phyloP scores from a whole-genome alignment of 202 grass and related monocot species.

The Zoysia matrella region DNA sequence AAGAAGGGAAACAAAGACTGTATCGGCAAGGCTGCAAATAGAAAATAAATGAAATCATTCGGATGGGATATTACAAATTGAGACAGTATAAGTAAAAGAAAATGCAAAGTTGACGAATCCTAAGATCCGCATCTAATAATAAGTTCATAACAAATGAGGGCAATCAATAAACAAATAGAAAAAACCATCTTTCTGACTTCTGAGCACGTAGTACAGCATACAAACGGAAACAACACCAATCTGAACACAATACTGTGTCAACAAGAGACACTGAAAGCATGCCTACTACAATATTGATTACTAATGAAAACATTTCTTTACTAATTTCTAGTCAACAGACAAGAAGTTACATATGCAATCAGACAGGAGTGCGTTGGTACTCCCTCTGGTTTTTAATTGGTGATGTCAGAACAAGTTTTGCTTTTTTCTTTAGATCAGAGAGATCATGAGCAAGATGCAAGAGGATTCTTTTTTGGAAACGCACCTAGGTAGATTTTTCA shows the following conservation, averaged over 20 bases:
- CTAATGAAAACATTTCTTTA: not conserved
- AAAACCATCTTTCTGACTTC: not conserved
- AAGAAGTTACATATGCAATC: not conserved
- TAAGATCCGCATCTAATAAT: not conserved
- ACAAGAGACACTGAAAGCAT: not conserved
- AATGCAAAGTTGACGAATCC: not conserved
- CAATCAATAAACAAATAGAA: not conserved
- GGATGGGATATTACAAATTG: slow-evolving; percentile 9
- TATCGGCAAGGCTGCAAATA: slow-evolving; percentile 65
- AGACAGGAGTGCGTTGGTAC: not conserved
- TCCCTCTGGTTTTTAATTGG: not conserved
- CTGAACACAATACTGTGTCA: not conserved
- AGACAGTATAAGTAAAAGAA: not conserved
- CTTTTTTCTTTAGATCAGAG: not conserved
- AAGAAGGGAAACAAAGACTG: slow-evolving; percentile 65
- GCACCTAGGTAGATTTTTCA: too few species aligned
- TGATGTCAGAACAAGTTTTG: not conserved
- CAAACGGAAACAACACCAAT: not conserved
- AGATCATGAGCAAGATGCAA: not conserved
- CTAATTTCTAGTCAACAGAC: not conserved
- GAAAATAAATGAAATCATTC: slow-evolving; percentile 20
- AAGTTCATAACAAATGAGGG: not conserved
- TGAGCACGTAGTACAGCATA: not conserved
- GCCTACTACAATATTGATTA: not conserved
- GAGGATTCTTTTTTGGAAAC: too few species aligned